These are phyloP conservation scores for Aspergillus neoniger DNA, from an alignment of 2,329 filamentous ascomycete species.

Conservation along the genomic window DNA sequence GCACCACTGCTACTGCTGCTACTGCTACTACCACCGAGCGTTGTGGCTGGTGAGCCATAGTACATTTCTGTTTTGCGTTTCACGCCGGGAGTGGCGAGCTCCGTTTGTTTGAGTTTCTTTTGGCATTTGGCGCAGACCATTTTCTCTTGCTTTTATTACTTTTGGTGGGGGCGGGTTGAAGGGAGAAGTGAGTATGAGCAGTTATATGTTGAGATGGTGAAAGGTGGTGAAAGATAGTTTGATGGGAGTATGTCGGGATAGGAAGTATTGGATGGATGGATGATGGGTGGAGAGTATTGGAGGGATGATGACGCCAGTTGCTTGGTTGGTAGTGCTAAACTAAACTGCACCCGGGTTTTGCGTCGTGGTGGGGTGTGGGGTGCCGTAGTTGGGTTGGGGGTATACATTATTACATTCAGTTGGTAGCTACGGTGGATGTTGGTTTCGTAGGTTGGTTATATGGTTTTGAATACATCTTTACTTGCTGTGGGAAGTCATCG, in stretches of 20 bases:
- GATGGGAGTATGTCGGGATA: neutral
- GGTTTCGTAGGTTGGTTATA: too few relatives aligned
- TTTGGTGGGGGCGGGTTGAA: too few relatives aligned
- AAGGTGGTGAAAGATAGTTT: neutral
- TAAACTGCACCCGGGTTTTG: neutral
- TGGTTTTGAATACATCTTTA: too few relatives aligned
- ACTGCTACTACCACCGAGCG: conserved; percentile 35
- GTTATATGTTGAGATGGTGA: too few relatives aligned
- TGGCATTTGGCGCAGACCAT: conserved; percentile 69
- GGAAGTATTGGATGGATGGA: neutral
- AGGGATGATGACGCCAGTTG: neutral
- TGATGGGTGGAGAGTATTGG: neutral
- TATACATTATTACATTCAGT: too few relatives aligned
- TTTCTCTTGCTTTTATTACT: neutral
- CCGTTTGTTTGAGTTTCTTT: conserved; percentile 61
- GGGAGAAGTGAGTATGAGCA: too few relatives aligned
- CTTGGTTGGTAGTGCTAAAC: neutral
- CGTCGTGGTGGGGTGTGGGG: neutral
- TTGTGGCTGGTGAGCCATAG: conserved; percentile 57
- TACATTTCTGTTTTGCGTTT: conserved; percentile 70
- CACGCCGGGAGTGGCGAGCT: conserved; percentile 64
- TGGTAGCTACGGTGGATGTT: too few relatives aligned
- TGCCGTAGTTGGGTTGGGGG: neutral
- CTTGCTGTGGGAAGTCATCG: too few relatives aligned
- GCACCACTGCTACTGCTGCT: conserved; percentile 11